These are phyloP conservation scores for Glycyrrhiza uralensis DNA, from an alignment of 306 rosid genomes.

Conservation along the genomic window DNA sequence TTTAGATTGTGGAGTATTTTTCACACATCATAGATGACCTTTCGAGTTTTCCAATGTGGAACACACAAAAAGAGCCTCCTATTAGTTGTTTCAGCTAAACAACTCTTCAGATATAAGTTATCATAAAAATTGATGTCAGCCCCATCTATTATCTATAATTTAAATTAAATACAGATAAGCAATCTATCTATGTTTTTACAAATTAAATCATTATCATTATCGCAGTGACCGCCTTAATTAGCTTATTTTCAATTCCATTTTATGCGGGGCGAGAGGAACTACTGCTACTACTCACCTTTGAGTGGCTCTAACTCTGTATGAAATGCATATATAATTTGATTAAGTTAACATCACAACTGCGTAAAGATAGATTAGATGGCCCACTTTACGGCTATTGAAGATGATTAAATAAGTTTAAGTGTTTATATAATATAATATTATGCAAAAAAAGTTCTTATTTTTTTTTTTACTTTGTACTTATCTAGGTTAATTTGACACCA, in stretches of 20 bases:
- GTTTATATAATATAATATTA: neutral
- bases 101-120: neutral
- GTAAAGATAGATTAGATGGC: neutral
- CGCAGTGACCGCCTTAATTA: neutral
- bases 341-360: neutral
- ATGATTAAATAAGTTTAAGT: neutral
- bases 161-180: neutral
- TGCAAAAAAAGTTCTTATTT: too few relatives aligned
- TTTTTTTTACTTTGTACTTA: too few relatives aligned
- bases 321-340: neutral
- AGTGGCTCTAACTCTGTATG: neutral
- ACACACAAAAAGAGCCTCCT: neutral
- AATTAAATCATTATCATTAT: neutral
- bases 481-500: neutral
- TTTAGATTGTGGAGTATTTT: neutral
- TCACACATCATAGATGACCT: neutral
- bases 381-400: neutral
- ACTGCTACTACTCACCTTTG: neutral
- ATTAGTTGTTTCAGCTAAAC: neutral
- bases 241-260: neutral
- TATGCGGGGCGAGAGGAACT: neutral
- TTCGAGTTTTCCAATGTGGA: neutral
- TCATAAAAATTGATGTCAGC: neutral
- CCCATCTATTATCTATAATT: neutral
- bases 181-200: neutral